Conservation (phyloP, 148 eudicot genomes). For the Spergularia marina region DNA sequence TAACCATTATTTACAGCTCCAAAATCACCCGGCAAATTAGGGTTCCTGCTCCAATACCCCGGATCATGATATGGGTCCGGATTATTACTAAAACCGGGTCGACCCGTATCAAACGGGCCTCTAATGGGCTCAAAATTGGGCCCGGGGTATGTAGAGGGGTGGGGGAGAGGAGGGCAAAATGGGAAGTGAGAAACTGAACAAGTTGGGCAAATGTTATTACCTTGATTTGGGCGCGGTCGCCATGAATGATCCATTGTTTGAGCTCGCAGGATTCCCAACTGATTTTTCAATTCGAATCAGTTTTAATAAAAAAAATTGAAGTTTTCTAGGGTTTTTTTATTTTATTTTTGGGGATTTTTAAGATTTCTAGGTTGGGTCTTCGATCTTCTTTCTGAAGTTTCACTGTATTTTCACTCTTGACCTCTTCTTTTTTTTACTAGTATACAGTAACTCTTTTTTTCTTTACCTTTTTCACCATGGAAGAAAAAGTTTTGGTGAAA, state of each 20-base stretch:
- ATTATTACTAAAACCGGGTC: constrained; percentile 22
- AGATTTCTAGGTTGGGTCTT: no score
- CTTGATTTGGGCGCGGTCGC: constrained; percentile 50
- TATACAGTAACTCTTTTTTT: no score
- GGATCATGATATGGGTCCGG: constrained; percentile 34
- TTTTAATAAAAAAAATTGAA: neutral
- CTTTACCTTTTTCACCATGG: no score
- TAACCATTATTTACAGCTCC: constrained; percentile 28
- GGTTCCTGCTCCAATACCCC: constrained; percentile 35
- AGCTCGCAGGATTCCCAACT: constrained; percentile 4
- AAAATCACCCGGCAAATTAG: constrained; percentile 26
- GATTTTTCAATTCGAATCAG: neutral
- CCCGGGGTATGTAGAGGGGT: constrained; percentile 37
- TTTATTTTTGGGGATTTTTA: neutral
- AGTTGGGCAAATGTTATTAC: constrained; percentile 49
- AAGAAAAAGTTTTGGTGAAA: no score
- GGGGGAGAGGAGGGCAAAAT: constrained; percentile 50
- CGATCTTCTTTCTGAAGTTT: no score
- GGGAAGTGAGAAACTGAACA: constrained; percentile 78
- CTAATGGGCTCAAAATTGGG: constrained; percentile 25
- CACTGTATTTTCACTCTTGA: no score
- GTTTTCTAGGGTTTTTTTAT: constrained; percentile 16
- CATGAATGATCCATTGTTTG: constrained; percentile 67
- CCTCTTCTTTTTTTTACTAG: no score
- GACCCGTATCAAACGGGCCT: constrained; percentile 22